Evolutionary conservation across 2,329 filamentous ascomycete genomes (phyloP).

Genomic region (Aspergillus flavus): DNA sequence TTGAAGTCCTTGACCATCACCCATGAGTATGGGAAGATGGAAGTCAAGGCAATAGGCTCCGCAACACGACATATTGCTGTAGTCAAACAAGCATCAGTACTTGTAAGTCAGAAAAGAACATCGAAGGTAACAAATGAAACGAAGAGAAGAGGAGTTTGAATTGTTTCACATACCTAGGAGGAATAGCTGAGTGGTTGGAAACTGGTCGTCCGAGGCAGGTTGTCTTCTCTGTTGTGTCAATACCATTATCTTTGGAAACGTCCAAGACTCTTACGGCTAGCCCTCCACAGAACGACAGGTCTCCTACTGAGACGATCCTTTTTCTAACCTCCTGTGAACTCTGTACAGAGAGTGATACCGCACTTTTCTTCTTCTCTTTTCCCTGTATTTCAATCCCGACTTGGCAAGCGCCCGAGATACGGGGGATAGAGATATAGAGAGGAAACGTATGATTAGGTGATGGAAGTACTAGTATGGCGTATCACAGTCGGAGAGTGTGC

Average conservation of each 20-base stretch:
- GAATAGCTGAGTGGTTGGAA: conserved; percentile 81
- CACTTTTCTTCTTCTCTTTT: background rate
- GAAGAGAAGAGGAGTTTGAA: background rate
- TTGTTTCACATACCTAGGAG: conserved; percentile 67
- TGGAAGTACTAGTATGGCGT: background rate
- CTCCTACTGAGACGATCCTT: conserved; percentile 4
- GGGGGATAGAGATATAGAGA: background rate
- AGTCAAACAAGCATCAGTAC: conserved; percentile 8
- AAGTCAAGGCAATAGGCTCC: conserved; percentile 89
- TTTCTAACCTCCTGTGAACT: background rate
- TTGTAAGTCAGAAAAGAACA: conserved; percentile 1
- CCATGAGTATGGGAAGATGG: conserved; percentile 92
- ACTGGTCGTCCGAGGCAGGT: conserved; percentile 69
- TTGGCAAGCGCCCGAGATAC: background rate
- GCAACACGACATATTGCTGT: conserved; percentile 87
- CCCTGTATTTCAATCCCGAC: background rate
- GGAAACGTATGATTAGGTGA: background rate
- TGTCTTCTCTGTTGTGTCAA: conserved; percentile 61
- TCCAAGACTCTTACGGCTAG: conserved; percentile 56
- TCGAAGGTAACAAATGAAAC: background rate
- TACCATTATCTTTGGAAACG: conserved; percentile 57
- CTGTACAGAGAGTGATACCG: background rate
- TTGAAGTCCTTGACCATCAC: conserved; percentile 76
- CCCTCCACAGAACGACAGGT: conserved; percentile 23
- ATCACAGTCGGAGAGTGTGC: background rate